Base-by-base conservation (phyloP, 139 green algal genomes). In the Picochlorum sp. region DNA sequence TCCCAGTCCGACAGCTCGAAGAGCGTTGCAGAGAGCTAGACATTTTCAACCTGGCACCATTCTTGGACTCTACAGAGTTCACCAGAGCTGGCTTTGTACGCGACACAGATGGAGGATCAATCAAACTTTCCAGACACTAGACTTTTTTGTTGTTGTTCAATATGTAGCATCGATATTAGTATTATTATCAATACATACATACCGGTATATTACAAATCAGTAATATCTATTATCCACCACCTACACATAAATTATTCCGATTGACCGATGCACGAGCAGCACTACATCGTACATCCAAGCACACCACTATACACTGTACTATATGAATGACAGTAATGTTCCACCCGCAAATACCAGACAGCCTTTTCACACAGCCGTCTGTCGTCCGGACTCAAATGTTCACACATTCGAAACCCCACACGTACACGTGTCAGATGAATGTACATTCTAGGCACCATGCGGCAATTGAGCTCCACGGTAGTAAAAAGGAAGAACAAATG, bases 11-110 rank as follows among this genome's bases (percentile, higher is more conserved):
- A 53, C 41, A 68, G 31, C 67, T 97, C 36, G 82, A 94, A 66
- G 82, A 90, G 41, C 85, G 85, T 54, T 76, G 76, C 12, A 61
- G 72, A 3, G 88, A 97, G 70, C 76, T 88, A 29, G 82, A 89
- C 49, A 85, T 96, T 25, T 50, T 32, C 0, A 85, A 97, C 72
- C 50, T 95, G 24, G 26, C 67, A 14, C 69, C 73, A 10, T 96
- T 97, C 67, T 85, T 85, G 43, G 31, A 25, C 2, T 76, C 57
- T 41, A 2, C 30, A 25, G 22, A 76, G 5, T 94, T 95, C 64
- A 33, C 13, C 0, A 33, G 31, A 18, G 74, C 70, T 41, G 68
- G 78, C 26, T 94, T 94, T 63, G 33, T 61, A 22, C 55, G 80
- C 28, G 61, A 53, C 5, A 20, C 52, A 10, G 65, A 49, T 24